A percentile compares a stretch with the other conserved stretches of the same genome.
Evolutionary conservation across 129 eudicot genomes (phyloP).

Genomic region (Arctium minus): DNA sequence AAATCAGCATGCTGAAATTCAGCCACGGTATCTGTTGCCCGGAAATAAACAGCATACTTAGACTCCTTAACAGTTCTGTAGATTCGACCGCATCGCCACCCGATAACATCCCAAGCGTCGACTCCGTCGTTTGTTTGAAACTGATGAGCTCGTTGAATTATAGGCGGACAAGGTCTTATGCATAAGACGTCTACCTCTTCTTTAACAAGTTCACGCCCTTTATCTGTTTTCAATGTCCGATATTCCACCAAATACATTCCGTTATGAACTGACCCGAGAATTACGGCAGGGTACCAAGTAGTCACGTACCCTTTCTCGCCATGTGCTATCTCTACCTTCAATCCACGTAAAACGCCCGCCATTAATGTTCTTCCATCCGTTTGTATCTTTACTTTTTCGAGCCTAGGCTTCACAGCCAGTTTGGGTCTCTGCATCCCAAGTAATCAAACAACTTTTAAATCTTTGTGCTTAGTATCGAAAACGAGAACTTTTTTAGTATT

Average conservation of each 20-base stretch:
- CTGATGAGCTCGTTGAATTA: slow-evolving; percentile 18
- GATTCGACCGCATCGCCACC: slow-evolving; percentile 70
- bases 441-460: neutral
- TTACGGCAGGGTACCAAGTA: slow-evolving; percentile 54
- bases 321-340: slow-evolving; percentile 48
- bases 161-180: slow-evolving; percentile 63
- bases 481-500: neutral
- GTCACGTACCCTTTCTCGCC: slow-evolving; percentile 41
- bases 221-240: slow-evolving; percentile 30
- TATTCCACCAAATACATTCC: slow-evolving; percentile 53
- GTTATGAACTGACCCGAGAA: slow-evolving; percentile 18
- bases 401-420: slow-evolving; percentile 23
- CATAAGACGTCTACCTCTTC: slow-evolving; percentile 54
- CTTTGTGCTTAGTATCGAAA: neutral
- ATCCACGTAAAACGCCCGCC: slow-evolving; percentile 20
- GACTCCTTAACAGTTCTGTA: slow-evolving; percentile 29
- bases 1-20: slow-evolving; percentile 51
- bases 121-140: slow-evolving; percentile 45
- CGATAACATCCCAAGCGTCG: slow-evolving; percentile 64
- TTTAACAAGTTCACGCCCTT: slow-evolving; percentile 28
- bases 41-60: slow-evolving; percentile 45
- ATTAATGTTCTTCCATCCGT: slow-evolving; percentile 13
- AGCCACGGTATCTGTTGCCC: slow-evolving; percentile 34
- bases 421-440: slow-evolving; percentile 43
- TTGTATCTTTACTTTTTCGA: slow-evolving; percentile 24